Base-by-base conservation (phyloP, 2,329 filamentous ascomycete species). In the Calonectria montana region DNA sequence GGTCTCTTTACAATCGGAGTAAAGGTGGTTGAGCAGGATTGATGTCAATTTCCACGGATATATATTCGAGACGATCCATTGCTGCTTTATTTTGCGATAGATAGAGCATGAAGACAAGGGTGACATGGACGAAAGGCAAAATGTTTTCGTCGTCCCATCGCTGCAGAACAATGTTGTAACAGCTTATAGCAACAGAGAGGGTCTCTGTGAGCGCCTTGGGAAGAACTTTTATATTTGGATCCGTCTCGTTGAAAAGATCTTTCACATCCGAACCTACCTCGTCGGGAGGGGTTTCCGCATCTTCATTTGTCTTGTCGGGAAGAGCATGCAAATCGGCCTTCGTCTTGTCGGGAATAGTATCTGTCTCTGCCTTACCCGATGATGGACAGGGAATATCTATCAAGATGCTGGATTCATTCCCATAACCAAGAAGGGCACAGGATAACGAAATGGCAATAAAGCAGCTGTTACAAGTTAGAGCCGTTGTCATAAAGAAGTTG, bases 121-220 rank as follows among this genome's bases (percentile, higher is more conserved):
- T 87, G 0, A 90, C 87, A 74, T 94, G 92, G 0, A 93, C 77
- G 77, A 90, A 93, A 0, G 91, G 88, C 1, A 93, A 83, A 3
- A 90, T 87, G 72, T 91, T 91, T 3, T 86, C 83, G 55, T 93
- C 91, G 0, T 87, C 88, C 31, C 87, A 85, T 0, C 91, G 86
- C 2, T 82, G 80, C 9, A 92, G 84, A 1, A 89, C 85, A 1
- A 89, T 79, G 3, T 81, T 75, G 47, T 88, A 85, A 0, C 86
- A 89, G 2, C 83, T 79, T 39, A 84, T 82, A 1, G 84, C 82
- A 41, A 92, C 83, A 0, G 75, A 67, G n/a, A 82, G 83, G 0
- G 86, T 86, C 61, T 81, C 76, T n/a, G n/a, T n/a, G n/a, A n/a
- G n/a, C n/a, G n/a, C n/a, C n/a, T n/a, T n/a, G n/a, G n/a, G n/a